Base-by-base conservation (phyloP, 371 early-diverging fungal species). In the Mortierella sp. region DNA sequence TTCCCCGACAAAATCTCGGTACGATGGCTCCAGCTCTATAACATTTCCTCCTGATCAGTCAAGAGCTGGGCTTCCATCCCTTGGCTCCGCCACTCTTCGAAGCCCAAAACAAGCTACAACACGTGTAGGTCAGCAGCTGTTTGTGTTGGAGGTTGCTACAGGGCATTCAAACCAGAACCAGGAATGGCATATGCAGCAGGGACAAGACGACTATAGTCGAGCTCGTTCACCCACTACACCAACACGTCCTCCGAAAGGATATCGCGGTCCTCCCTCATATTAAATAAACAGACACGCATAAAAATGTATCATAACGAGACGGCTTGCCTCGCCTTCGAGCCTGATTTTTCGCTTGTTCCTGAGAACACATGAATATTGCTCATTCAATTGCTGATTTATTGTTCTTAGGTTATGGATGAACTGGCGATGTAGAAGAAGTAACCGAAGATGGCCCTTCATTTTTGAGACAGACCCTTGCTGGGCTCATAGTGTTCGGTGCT, bases 61-160 rank as follows among this genome's bases (percentile, higher is more conserved):
- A 12, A 60, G 60, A 40, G 52, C 61, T 2, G 6, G 14, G n/a
- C 16, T 24, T 40, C 64, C 68, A 8, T 20, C 59, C 10, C 58
- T 40, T 51, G 68, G 74, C 24, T 32, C 63, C 4, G 35, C 39
- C 9, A 22, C 63, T 2, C 47, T 64, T 32, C 74, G 68, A 10
- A 22, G n/a, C 18, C 30, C 65, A 9, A 5, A 32, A 10, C 30
- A 59, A 2, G 35, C 49, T 16, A 68, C 60, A 12, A 11, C 64
- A 11, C 43, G 37, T 18, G 64, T 64, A 0, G 75, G 75, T 3
- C 75, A 75, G 26, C 69, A 68, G 14, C 49, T 45, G 3, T 75
- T 75, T 62, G 66, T 70, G 5, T 40, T 75, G 51, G 75, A 75
- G 18, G 75, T 64, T 28, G 43, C 64, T 55, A 55, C 11, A 3